Conservation (phyloP, 345 rosid genomes). For the Lepidium africanum region DNA sequence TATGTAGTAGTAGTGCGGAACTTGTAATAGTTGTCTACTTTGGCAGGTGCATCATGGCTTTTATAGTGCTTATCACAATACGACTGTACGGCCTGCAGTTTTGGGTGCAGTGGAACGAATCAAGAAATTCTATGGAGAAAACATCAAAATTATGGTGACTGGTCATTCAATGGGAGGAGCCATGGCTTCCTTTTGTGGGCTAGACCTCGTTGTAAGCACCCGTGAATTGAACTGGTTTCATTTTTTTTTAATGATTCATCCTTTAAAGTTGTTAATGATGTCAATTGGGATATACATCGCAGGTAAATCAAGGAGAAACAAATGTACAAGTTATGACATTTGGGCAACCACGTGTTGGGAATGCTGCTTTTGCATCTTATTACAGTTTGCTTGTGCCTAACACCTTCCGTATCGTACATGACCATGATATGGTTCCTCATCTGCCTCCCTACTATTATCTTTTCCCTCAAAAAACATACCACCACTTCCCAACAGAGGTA, state of each 20-base stretch:
- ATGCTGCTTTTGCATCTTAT: conserved; percentile 73
- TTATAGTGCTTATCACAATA: conserved; percentile 84
- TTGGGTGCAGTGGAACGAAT: conserved; percentile 53
- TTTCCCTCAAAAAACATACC: conserved; percentile 88
- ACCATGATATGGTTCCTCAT: conserved; percentile 87
- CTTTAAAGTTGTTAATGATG: conserved; percentile 5
- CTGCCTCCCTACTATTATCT: conserved; percentile 69
- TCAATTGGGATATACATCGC: conserved; percentile 18
- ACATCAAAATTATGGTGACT: conserved; percentile 60
- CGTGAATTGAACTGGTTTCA: background rate
- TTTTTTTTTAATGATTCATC: background rate
- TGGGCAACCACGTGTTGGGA: conserved; percentile 98
- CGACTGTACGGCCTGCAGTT: conserved; percentile 78
- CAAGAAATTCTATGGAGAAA: conserved; percentile 48
- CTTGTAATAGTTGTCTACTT: background rate
- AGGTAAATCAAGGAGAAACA: conserved; percentile 64
- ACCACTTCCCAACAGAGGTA: conserved; percentile 82
- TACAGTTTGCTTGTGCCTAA: conserved; percentile 64
- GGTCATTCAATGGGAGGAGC: conserved; percentile 99
- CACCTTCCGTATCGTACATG: conserved; percentile 67
- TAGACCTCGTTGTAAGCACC: conserved; percentile 63
- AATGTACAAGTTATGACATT: conserved; percentile 76
- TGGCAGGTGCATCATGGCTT: conserved; percentile 91
- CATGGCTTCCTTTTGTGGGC: conserved; percentile 87
- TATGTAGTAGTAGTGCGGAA: background rate